phyloP scores from a whole-genome alignment of 2,329 filamentous ascomycete genomes.

The Colletotrichum spinosum region DNA sequence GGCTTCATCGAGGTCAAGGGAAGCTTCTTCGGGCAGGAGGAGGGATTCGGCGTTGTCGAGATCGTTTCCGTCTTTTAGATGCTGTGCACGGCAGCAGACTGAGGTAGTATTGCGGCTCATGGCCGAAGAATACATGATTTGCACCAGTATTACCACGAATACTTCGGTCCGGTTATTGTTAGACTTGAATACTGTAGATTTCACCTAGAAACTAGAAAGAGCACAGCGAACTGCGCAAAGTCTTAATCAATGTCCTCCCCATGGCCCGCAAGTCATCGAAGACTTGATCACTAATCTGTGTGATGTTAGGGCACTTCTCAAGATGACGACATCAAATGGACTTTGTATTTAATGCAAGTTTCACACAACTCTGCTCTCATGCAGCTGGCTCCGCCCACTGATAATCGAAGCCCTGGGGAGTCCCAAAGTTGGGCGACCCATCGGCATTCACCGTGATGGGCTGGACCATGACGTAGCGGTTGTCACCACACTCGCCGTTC shows the following conservation, averaged over 20 bases:
- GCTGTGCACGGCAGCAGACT: too few species aligned
- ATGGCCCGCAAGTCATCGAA: too few species aligned
- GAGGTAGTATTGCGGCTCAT: too few species aligned
- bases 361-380: not conserved
- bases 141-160: too few species aligned
- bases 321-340: not conserved
- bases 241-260: too few species aligned
- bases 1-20: slow-evolving; percentile 1
- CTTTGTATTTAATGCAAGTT: too few species aligned
- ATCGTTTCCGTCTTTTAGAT: not conserved
- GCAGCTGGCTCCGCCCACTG: slow-evolving; percentile 41
- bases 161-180: too few species aligned
- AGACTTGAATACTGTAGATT: too few species aligned
- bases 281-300: not conserved
- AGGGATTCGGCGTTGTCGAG: slow-evolving; percentile 7
- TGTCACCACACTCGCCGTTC: slow-evolving; percentile 63
- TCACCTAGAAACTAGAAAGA: too few species aligned
- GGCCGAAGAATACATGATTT: too few species aligned
- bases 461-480: slow-evolving; percentile 65
- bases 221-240: too few species aligned
- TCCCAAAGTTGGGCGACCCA: slow-evolving; percentile 64
- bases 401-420: slow-evolving; percentile 39
- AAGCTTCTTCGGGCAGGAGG: not conserved
- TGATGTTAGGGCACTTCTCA: not conserved
- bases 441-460: slow-evolving; percentile 61